These are phyloP conservation scores for Candida manassasensis DNA, from an alignment of 805 yeast species.

Conservation along the genomic window DNA sequence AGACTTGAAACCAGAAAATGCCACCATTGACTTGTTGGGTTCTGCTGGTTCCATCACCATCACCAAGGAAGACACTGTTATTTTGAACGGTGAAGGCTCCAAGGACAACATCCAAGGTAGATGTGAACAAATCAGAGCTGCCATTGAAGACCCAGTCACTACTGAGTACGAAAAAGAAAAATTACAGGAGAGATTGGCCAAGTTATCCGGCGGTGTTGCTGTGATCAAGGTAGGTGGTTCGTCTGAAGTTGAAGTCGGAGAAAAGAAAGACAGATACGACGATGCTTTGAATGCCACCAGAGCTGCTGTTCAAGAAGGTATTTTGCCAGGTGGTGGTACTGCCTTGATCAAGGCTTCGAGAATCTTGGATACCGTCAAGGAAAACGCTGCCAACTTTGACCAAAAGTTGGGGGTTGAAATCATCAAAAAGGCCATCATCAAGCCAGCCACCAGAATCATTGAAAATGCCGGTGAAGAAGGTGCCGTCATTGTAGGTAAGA, in stretches of 20 bases:
- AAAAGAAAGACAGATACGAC: constrained; percentile 98
- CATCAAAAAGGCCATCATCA: constrained; percentile 86
- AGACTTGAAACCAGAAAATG: constrained; percentile 92
- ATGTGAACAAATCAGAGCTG: constrained; percentile 88
- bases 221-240: constrained; percentile 96
- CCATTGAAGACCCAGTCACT: constrained; percentile 69
- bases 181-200: constrained; percentile 95
- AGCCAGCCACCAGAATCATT: constrained; percentile 93
- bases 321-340: constrained; percentile 99
- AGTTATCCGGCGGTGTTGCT: constrained; percentile 97
- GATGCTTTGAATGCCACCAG: constrained; percentile 98
- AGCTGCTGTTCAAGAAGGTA: constrained; percentile 98
- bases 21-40: constrained; percentile 85
- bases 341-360: constrained; percentile 91
- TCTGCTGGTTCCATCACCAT: constrained; percentile 86
- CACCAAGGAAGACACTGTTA: constrained; percentile 93
- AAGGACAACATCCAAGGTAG: constrained; percentile 78
- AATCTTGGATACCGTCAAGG: constrained; percentile 62
- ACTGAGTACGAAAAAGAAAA: constrained; percentile 94
- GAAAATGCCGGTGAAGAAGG: constrained; percentile 98
- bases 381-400: constrained; percentile 76
- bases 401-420: constrained; percentile 94
- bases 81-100: constrained; percentile 87
- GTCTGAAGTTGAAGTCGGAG: constrained; percentile 96
- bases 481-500: constrained; percentile 89